Conservation (phyloP, 768 basidiomycete genomes). For the Tubosaeta brunneosetosa region DNA sequence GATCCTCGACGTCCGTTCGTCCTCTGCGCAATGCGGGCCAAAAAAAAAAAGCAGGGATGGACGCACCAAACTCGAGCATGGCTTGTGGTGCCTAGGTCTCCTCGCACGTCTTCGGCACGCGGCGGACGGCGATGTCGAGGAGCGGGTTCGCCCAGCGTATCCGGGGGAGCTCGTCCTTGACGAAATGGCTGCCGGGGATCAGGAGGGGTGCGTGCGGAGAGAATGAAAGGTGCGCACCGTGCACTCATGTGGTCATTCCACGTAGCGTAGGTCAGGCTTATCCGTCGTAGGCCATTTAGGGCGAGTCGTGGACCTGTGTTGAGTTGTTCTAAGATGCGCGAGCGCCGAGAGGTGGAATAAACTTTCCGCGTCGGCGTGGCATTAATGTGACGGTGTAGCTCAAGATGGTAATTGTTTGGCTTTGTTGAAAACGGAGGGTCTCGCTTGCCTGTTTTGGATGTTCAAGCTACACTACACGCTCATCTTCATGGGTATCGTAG, state of each 20-base stretch:
- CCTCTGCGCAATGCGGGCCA: conserved; percentile 32
- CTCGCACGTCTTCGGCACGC: conserved; percentile 45
- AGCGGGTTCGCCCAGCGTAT: conserved; percentile 75
- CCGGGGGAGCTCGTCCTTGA: conserved; percentile 72
- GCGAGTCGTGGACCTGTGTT: conserved; percentile 48
- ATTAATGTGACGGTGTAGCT: neutral
- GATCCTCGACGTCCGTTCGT: conserved; percentile 45
- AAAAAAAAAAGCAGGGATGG: neutral
- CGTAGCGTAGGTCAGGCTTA: conserved; percentile 54
- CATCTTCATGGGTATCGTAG: conserved; percentile 93
- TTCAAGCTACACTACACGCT: conserved; percentile 50
- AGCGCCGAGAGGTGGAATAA: conserved; percentile 42
- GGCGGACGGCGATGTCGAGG: conserved; percentile 56
- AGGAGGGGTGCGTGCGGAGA: neutral
- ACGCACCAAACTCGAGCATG: conserved; percentile 61
- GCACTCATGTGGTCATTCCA: conserved; percentile 74
- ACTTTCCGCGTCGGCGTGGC: conserved; percentile 28
- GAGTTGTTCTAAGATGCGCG: conserved; percentile 48
- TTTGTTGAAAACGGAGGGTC: no score
- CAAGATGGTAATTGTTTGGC: no score
- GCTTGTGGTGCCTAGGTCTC: conserved; percentile 62
- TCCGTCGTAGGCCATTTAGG: conserved; percentile 43
- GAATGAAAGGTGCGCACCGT: conserved; percentile 38
- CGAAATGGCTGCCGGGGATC: conserved; percentile 49
- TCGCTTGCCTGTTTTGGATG: no score